Evolutionary conservation across 768 basidiomycete species (phyloP), one percentile per base, ranked within the genome.

Genomic region (Ramaria rubella): DNA sequence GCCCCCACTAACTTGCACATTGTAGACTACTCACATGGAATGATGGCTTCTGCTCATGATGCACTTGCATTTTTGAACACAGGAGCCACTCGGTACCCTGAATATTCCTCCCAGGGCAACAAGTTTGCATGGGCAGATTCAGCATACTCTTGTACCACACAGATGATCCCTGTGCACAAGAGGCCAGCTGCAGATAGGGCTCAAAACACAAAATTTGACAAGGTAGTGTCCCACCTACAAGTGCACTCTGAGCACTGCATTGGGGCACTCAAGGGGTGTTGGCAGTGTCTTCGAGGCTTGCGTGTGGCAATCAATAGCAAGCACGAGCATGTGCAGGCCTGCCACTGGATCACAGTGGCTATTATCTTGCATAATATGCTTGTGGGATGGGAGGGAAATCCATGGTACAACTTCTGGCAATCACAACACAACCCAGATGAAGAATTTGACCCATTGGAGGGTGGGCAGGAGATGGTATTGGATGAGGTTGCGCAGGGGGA

Each of bases 221-320:
- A 42, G 9, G 54, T 24, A 9, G 60, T 70, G 40, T 62, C 71
- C 9, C 62, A 60, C 33, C 43, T 73, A 34, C 62, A 66, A 23
- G 68, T 74, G 1, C 64, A 64, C 7, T 74, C 72, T 5, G 69
- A 74, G n/a, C 43, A 17, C 11, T 70, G 67, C 49, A 72, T 74
- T 64, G 72, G 72, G 15, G 65, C 66, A 2, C 38, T 74, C 4
- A 73, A 74, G 53, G 65, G 67, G 4, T 59, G 72, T 19, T 74
- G 66, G 34, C 69, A 71, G 57, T 69, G 63, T 43, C 60, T 72
- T 6, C 63, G 62, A 4, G 69, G 59, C 11, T n/a, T 75, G 3
- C 65, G 68, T 38, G 36, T 38, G 11, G 36, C 26, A 7, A 58
- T 58, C 23, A 58, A 58, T 17, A 21, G 58, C 33, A 49, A 58